Evolutionary conservation across 306 rosid species (phyloP), one percentile per base, ranked within the genome.

Genomic region (Fragaria vesca): DNA sequence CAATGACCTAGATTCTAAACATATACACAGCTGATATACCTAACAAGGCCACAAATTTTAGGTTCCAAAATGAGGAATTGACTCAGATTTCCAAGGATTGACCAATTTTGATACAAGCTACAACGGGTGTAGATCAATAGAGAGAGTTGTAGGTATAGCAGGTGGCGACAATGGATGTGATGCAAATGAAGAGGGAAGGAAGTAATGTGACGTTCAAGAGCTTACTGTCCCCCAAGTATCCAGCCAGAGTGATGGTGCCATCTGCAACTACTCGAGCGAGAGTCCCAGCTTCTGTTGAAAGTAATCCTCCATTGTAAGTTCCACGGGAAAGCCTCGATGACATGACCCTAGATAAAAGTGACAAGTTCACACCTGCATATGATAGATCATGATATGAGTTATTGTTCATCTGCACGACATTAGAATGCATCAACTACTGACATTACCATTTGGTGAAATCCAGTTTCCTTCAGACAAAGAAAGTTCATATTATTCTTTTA

Each of bases 261-360:
- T 96, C 99, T 65, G 99, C 99, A 34, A 92, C 76, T 77, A 96
- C 99, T 78, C 99, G 88, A 12, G 98, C 99, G 36, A 96, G 75
- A 3, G 99, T 96, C 17, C 99, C 99, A 0, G 99, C 99, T 81
- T 96, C 99, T 0, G 99, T 96, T 24, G 99, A 96, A 12, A 96
- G 85, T 47, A 96, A 86, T 42, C 99, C 99, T 0, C 96, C 96
- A 12, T 96, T 96, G 48, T 88, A 96, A 43, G 99, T 96, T 72
- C 99, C 99, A 2, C 99, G 99, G 18, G 99, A 90, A 78, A 96
- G 99, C 83, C 99, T 83, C 0, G 99, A 90, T 4, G 99, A 93
- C 99, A 96, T 96, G 51, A 96, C 99, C 54, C 98, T 86, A 0
- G 99, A 96, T 73, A 96, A 96, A 30, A 96, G 96, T 65, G 99